Conservation (phyloP, 768 basidiomycete genomes). For the Leccinum longicurvipes region DNA sequence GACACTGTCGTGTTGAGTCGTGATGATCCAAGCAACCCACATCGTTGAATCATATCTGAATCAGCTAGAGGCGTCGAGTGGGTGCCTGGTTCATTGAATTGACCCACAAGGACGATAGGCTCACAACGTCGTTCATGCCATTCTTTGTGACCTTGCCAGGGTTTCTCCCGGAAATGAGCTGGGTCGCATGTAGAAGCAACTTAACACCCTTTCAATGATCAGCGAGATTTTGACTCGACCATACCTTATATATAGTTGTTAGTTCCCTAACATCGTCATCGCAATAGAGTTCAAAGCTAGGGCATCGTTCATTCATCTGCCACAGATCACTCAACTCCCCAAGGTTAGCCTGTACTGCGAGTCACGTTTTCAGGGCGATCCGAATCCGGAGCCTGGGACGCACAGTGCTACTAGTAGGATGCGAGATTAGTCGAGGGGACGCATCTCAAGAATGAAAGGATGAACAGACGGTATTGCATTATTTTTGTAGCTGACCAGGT, state of each 20-base stretch:
- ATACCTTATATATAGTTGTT: constrained; percentile 37
- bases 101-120: constrained; percentile 42
- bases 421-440: constrained; percentile 45
- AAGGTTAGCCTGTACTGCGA: constrained; percentile 56
- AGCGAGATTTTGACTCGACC: not conserved
- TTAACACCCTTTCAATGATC: not conserved
- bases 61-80: constrained; percentile 51
- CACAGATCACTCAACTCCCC: constrained; percentile 41
- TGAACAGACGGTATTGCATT: constrained; percentile 59
- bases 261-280: constrained; percentile 61
- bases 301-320: constrained; percentile 41
- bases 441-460: constrained; percentile 53
- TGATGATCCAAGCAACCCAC: constrained; percentile 37
- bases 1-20: constrained; percentile 40
- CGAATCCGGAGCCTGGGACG: constrained; percentile 48
- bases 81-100: constrained; percentile 52
- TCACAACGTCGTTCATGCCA: constrained; percentile 47
- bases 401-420: too few species aligned
- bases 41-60: constrained; percentile 35
- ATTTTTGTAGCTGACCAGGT: constrained; percentile 62
- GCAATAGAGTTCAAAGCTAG: constrained; percentile 61
- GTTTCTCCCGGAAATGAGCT: constrained; percentile 46
- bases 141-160: constrained; percentile 57
- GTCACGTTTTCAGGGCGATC: constrained; percentile 45
- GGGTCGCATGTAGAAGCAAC: constrained; percentile 21